Conservation (phyloP, 345 rosid genomes). For the Turnera subulata region DNA sequence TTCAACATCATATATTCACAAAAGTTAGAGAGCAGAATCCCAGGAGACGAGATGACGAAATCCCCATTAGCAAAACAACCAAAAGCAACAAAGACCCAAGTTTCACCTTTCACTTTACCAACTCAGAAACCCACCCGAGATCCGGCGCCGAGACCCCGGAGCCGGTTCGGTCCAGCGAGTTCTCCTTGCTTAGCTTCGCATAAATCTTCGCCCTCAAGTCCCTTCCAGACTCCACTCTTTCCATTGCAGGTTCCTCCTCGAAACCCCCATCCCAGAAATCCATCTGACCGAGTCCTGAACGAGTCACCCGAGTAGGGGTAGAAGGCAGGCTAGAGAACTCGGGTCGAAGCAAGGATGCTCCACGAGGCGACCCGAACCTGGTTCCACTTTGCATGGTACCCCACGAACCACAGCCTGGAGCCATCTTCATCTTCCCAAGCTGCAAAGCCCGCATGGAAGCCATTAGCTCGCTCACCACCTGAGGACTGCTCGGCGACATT, state of each 20-base stretch:
- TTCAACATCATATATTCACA: conserved; percentile 28
- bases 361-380: conserved; percentile 30
- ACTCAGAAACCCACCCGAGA: conserved; percentile 42
- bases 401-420: conserved; percentile 27
- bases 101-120: conserved; percentile 30
- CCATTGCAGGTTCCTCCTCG: conserved; percentile 57
- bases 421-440: conserved; percentile 24
- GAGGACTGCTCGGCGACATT: conserved; percentile 36
- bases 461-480: conserved; percentile 26
- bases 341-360: conserved; percentile 26
- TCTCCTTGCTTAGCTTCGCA: conserved; percentile 48
- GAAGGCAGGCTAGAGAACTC: conserved; percentile 27
- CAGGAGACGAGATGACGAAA: too few species aligned
- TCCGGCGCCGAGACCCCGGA: conserved; percentile 29
- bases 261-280: conserved; percentile 42
- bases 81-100: conserved; percentile 13
- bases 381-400: conserved; percentile 33
- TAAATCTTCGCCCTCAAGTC: conserved; percentile 51
- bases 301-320: conserved; percentile 25
- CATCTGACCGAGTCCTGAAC: conserved; percentile 11
- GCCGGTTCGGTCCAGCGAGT: conserved; percentile 32
- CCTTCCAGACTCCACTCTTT: conserved; percentile 64
- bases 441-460: conserved; percentile 43
- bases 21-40: conserved; percentile 15
- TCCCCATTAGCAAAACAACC: background rate